Conservation (phyloP, 2,329 filamentous ascomycete genomes). For the Thelonectria discophora region DNA sequence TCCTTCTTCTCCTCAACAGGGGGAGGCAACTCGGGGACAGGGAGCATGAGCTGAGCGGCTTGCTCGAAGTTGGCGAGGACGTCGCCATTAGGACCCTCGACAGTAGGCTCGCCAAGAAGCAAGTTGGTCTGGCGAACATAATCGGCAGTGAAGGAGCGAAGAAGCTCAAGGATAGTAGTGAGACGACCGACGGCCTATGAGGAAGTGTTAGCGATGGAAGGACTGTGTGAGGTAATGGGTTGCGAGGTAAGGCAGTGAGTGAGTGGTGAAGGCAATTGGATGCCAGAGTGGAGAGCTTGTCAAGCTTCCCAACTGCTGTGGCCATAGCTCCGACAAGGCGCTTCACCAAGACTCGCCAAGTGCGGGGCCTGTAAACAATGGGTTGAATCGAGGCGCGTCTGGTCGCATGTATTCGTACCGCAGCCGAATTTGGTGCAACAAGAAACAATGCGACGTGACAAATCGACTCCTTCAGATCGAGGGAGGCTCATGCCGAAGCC, state of each 20-base stretch:
- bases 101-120: constrained; percentile 72
- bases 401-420: neutral
- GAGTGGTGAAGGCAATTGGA: neutral
- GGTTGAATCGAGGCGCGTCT: constrained; percentile 28
- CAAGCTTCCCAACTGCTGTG: constrained; percentile 22
- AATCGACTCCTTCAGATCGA: neutral
- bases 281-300: constrained; percentile 21
- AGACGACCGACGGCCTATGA: constrained; percentile 64
- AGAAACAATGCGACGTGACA: neutral
- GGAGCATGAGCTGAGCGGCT: constrained; percentile 54
- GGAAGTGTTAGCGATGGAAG: constrained; percentile 47
- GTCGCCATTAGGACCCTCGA: constrained; percentile 56
- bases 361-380: constrained; percentile 30
- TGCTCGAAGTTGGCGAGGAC: constrained; percentile 62
- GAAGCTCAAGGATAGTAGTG: constrained; percentile 79
- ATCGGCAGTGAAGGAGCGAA: constrained; percentile 81
- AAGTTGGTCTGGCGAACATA: constrained; percentile 91
- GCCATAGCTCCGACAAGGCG: constrained; percentile 34
- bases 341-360: constrained; percentile 10
- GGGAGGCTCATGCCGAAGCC: neutral
- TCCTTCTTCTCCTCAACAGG: constrained; percentile 79
- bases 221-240: no score
- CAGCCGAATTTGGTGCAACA: constrained; percentile 1
- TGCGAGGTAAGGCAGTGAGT: no score
- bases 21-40: constrained; percentile 52